Base-by-base conservation (phyloP, 2,329 filamentous ascomycete species). In the Pyricularia grisea region DNA sequence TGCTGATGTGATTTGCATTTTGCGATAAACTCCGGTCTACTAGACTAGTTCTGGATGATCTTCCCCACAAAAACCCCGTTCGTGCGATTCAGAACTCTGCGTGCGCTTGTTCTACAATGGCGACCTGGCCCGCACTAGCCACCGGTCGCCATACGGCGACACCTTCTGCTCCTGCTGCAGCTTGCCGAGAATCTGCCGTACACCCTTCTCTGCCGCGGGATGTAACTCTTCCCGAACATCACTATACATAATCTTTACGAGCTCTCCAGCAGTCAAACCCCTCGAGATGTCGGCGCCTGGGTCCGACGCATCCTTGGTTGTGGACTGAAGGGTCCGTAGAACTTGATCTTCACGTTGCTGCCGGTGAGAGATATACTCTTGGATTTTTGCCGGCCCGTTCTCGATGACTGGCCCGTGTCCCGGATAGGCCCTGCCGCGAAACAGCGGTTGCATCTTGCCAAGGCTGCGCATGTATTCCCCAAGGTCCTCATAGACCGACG, bases 221-320 rank as follows among this genome's bases (percentile, higher is more conserved):
- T 94, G 91, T 72, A 98, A 81, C 74, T 84, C 87, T 76, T 91
- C 88, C 0, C 92, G 90, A 27, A 97, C 89, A 74, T 92, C 89
- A 68, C 84, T 85, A 77, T 99, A 99, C 42, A 99, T 92, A 36
- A 91, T 81, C 78, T 91, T 92, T n/a, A 97, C 94, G 72, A 98
- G 82, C 70, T 94, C 92, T 85, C 93, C 90, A 10, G 88, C 84
- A 7, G 85, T 87, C 91, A 90, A 93, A 0, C 78, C 77, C 17
- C 70, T 72, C 65, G 77, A 58, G 12, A 7, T 33, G 6, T 30
- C 27, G 7, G n/a, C n/a, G 23, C 9, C 11, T 17, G 23, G 9
- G 42, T 14, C 31, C 31, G 66, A 28, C 20, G 31, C 65, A 11
- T 6, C 36, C 60, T 65, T 30, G 33, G 28, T 50, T 25, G 20